Conservation (phyloP, 495 filamentous ascomycete genomes). For the Amphirosellinia nigrospora region DNA sequence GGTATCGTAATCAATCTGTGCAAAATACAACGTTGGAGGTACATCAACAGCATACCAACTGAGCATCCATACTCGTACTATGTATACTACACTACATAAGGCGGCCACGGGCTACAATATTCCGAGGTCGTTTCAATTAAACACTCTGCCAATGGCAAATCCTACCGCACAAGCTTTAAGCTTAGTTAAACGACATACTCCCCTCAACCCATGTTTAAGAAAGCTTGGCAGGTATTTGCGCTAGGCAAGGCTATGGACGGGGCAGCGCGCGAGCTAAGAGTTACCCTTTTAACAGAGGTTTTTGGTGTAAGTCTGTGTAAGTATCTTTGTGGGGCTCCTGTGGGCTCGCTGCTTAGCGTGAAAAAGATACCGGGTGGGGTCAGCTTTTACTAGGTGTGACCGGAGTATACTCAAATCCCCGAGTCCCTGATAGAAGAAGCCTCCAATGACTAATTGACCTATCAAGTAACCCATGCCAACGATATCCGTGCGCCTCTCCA, state of each 20-base stretch:
- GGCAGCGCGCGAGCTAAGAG: no score
- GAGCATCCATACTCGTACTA: no score
- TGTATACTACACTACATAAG: not conserved
- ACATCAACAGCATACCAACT: no score
- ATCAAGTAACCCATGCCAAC: not conserved
- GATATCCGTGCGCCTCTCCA: not conserved
- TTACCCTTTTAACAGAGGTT: no score
- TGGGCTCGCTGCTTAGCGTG: no score
- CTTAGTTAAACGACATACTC: not conserved
- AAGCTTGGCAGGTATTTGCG: no score
- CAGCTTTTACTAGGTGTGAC: no score
- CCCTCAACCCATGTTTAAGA: no score
- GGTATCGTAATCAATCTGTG: constrained; percentile 3
- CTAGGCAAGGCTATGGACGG: no score
- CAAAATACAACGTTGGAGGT: not conserved
- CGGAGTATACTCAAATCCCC: not conserved
- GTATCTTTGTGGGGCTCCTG: no score
- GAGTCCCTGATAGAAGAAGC: not conserved
- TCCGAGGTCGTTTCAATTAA: not conserved
- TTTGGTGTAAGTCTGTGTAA: no score
- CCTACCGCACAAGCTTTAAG: not conserved
- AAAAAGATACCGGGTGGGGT: no score
- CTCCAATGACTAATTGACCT: not conserved
- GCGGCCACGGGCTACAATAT: not conserved
- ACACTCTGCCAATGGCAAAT: not conserved